Conservation (phyloP, 2,329 filamentous ascomycete species). For the Fusarium sp. region DNA sequence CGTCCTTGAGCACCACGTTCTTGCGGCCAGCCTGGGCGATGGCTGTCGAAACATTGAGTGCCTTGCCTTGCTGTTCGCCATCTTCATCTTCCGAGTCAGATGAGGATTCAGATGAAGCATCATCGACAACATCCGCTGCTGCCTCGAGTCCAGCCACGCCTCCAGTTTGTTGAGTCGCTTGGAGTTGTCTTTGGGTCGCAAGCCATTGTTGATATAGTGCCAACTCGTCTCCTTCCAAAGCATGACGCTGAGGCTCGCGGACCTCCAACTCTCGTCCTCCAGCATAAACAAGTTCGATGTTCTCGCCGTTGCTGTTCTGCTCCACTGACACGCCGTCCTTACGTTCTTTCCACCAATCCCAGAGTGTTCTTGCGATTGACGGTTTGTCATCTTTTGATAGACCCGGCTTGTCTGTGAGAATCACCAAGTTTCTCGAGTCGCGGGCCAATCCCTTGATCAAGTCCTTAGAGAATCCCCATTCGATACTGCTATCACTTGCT, state of each 20-base stretch:
- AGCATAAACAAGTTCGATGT: constrained; percentile 75
- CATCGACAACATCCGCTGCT: constrained; percentile 81
- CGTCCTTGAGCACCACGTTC: constrained; percentile 87
- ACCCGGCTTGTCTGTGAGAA: constrained; percentile 83
- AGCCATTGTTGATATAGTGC: constrained; percentile 91
- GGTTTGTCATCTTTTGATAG: constrained; percentile 57
- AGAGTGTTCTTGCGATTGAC: constrained; percentile 80
- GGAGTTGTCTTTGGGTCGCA: constrained; percentile 86
- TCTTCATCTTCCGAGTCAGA: constrained; percentile 91
- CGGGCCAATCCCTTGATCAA: constrained; percentile 80
- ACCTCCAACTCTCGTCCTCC: constrained; percentile 73
- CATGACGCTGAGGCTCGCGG: constrained; percentile 70
- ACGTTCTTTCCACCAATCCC: constrained; percentile 82
- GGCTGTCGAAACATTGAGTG: constrained; percentile 87
- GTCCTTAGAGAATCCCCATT: constrained; percentile 95
- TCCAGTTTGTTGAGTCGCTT: constrained; percentile 81
- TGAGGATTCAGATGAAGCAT: constrained; percentile 87
- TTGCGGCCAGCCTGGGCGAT: constrained; percentile 86
- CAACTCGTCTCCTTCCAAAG: constrained; percentile 82
- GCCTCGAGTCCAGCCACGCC: constrained; percentile 77
- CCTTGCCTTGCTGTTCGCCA: constrained; percentile 89
- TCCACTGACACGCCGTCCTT: constrained; percentile 74
- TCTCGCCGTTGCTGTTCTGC: constrained; percentile 66
- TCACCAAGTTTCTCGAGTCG: constrained; percentile 84
- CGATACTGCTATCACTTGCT: constrained; percentile 88